Conservation (phyloP, 306 rosid genomes). For the Quercus parvula region DNA sequence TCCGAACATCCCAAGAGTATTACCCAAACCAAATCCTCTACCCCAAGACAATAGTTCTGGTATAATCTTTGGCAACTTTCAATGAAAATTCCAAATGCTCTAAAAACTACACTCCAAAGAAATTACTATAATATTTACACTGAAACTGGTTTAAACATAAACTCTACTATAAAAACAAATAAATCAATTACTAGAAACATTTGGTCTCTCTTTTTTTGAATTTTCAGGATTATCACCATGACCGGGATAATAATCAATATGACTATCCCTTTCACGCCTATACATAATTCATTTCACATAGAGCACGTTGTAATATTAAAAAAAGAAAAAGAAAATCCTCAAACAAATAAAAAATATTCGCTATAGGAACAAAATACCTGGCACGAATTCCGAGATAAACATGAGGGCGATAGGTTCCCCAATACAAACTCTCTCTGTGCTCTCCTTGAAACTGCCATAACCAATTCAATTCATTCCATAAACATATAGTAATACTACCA, state of each 20-base stretch:
- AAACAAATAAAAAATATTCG: background rate
- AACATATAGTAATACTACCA: background rate
- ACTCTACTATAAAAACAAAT: background rate
- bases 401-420: slow-evolving; percentile 99
- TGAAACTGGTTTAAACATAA: no score
- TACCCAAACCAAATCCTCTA: no score
- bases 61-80: background rate
- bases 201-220: no score
- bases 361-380: slow-evolving; percentile 39
- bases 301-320: background rate
- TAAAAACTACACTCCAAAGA: background rate
- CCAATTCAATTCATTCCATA: slow-evolving; percentile 11
- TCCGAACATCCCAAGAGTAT: no score
- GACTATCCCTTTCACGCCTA: background rate
- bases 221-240: no score
- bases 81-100: background rate
- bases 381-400: slow-evolving; percentile 88
- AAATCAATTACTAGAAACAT: background rate
- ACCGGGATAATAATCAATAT: background rate
- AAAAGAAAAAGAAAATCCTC: background rate
- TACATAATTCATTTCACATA: background rate
- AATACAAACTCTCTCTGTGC: slow-evolving; percentile 91
- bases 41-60: background rate
- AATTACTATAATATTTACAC: no score
- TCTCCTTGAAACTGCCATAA: slow-evolving; percentile 79